Evolutionary conservation across 306 rosid genomes (phyloP).

Genomic region (Quercus wislizeni): DNA sequence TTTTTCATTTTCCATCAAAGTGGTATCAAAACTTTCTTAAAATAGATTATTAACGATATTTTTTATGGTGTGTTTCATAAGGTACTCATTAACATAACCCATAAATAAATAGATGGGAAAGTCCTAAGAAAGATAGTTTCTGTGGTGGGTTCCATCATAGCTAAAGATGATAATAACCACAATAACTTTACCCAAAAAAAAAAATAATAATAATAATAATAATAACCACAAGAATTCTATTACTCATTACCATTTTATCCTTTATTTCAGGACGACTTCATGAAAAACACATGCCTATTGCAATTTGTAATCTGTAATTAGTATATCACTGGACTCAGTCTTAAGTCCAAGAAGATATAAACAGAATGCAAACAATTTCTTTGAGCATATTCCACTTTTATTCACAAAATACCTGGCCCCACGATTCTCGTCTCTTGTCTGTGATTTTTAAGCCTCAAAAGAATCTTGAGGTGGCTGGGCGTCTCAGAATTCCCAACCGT

Average conservation of each 20-base stretch:
- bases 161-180: not conserved
- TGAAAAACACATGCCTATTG: not conserved
- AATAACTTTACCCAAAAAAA: not conserved
- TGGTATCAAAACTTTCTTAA: no score
- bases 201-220: not conserved
- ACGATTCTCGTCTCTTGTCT: not conserved
- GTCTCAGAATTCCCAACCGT: not conserved
- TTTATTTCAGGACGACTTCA: not conserved
- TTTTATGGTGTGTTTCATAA: no score
- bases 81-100: no score
- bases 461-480: not conserved
- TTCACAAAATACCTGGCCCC: not conserved
- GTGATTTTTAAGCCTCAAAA: constrained; percentile 10
- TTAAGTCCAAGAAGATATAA: not conserved
- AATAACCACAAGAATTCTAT: not conserved
- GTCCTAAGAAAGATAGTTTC: not conserved
- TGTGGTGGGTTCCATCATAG: not conserved
- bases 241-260: not conserved
- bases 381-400: constrained; percentile 10
- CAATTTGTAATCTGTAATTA: not conserved
- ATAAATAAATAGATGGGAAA: not conserved
- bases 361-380: not conserved
- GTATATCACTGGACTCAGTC: no score
- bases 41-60: no score
- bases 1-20: no score